Evolutionary conservation across 1,139 yeast species (phyloP), one percentile per base, ranked within the genome.

Genomic region (Taiozyma sp.): DNA sequence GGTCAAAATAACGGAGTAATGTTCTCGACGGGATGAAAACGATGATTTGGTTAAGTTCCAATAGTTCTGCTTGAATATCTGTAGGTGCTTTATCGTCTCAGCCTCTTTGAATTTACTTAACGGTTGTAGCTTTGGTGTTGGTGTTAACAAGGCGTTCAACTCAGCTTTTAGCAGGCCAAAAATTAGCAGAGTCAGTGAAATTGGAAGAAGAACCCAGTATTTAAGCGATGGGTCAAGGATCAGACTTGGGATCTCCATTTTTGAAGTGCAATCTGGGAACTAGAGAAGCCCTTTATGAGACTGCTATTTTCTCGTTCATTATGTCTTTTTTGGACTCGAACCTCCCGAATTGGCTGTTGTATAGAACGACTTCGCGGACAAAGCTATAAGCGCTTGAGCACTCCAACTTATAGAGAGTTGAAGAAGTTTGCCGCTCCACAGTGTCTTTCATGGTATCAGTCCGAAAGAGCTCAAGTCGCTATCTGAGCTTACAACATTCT

Each of bases 191-290:
- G 91, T 96, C 41, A 87, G 66, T 9, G 96, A 82, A 47, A 93
- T 92, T 38, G 99, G 99, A 45, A 91, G 70, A 28, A 93, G 74
- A 41, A 91, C 98, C 98, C 98, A 93, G 60, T 84, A 80, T 68
- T 88, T 85, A 57, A 93, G 75, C 54, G 81, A 80, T 7, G 97
- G 96, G 65, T 92, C 98, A 48, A 92, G 73, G 16, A 84, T 70
- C 42, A 84, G 68, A 51, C 81, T 84, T 3, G 81, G 81, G n/a
- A 65, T 65, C 7, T 45, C 27, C 58, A 53, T 55, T 4, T 40
- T 40, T 22, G 24, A 38, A 14, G 24, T 6, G 24, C 8, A 38
- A 22, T 38, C 19, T 38, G 41, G 14, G 19, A 14, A 32, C 36
- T 3, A 13, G 19, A 14, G 19, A 32, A 8, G 19, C 14, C 36